A percentile compares a stretch with the other conserved stretches of the same genome.
Conservation (phyloP, 208 protist genomes). For the Leishmania tarentolae region DNA sequence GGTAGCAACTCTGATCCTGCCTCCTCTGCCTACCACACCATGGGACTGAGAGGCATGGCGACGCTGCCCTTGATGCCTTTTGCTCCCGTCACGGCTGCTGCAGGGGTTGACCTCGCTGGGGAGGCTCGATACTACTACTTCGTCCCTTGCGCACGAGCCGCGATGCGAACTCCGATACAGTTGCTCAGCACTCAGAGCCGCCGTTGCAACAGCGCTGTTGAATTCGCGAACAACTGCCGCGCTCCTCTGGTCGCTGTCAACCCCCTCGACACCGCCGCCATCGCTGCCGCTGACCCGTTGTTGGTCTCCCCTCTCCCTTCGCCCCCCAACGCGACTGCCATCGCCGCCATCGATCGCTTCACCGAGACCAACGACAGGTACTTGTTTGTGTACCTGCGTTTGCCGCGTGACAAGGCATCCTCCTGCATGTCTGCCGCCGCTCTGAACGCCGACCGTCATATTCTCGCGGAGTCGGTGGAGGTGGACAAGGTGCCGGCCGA, state of each 20-base stretch:
- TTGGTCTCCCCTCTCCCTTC: constrained; percentile 8
- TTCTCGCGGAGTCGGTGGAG: constrained; percentile 17
- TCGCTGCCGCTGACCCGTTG: background rate
- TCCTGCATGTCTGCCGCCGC: constrained; percentile 18
- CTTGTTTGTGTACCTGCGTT: constrained; percentile 27
- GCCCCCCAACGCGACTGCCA: background rate
- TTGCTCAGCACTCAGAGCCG: constrained; percentile 12
- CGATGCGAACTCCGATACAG: constrained; percentile 3
- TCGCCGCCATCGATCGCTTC: background rate
- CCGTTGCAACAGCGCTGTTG: constrained; percentile 23
- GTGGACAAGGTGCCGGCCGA: constrained; percentile 16
- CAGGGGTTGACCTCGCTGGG: background rate
- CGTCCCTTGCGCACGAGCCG: constrained; percentile 10
- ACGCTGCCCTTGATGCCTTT: constrained; percentile 1
- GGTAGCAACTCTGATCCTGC: background rate
- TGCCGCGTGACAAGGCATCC: constrained; percentile 24
- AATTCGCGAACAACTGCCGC: constrained; percentile 25
- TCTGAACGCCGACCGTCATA: constrained; percentile 16
- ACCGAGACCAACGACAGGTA: background rate
- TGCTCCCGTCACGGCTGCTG: background rate
- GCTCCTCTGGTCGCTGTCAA: constrained; percentile 1
- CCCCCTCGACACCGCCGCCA: background rate
- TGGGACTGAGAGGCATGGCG: background rate
- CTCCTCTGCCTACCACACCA: background rate
- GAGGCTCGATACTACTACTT: constrained; percentile 23